Evolutionary conservation across 2,329 filamentous ascomycete species (phyloP).

Genomic region (Sclerotinia glacialis): DNA sequence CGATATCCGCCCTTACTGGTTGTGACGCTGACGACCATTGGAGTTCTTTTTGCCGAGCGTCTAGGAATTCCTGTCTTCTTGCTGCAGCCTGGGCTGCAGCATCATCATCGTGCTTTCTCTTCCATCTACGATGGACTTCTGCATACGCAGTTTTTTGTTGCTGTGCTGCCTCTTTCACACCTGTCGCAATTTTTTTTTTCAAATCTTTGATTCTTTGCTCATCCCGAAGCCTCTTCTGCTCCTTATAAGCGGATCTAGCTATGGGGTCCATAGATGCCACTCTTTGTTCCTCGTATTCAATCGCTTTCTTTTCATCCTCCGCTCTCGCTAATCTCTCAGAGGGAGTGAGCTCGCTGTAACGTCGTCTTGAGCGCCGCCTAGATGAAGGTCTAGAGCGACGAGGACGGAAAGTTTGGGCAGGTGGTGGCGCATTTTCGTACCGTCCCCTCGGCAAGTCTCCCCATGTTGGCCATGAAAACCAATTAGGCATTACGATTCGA

Average conservation of each 20-base stretch:
- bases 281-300: not conserved
- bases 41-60: not conserved
- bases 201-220: not conserved
- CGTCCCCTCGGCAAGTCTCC: too few species aligned
- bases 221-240: not conserved
- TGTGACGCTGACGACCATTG: not conserved
- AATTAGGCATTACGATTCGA: not conserved
- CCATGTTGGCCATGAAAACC: conserved; percentile 4
- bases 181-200: not conserved
- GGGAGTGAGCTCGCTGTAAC: not conserved
- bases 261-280: not conserved
- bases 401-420: not conserved
- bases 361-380: not conserved
- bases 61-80: not conserved
- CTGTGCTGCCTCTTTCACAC: too few species aligned
- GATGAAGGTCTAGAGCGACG: not conserved
- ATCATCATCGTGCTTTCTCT: conserved; percentile 17
- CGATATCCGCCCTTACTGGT: too few species aligned
- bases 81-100: not conserved
- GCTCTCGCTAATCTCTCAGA: not conserved
- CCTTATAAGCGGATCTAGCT: not conserved
- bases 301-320: not conserved
- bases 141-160: not conserved
- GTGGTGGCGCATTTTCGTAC: too few species aligned
- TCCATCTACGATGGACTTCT: not conserved